phyloP scores from a whole-genome alignment of 352 stramenopile species.

The Elongisporangium undulatum region DNA sequence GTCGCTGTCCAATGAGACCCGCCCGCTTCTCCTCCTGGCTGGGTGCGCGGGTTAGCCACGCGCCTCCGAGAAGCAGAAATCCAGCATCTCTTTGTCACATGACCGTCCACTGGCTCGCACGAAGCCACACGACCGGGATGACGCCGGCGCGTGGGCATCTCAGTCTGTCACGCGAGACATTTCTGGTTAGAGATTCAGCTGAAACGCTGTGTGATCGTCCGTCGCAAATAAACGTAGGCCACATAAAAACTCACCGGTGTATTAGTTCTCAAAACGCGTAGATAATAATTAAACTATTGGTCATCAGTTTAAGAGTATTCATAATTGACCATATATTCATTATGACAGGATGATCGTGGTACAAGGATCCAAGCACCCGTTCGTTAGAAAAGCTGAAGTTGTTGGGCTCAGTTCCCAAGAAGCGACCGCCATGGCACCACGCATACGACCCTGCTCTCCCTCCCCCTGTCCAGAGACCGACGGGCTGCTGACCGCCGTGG shows the following conservation, averaged over 20 bases:
- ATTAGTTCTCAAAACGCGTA: neutral
- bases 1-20: neutral
- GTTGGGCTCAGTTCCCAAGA: neutral
- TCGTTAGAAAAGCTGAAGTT: neutral
- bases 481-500: neutral
- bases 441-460: neutral
- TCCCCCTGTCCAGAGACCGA: neutral
- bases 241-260: neutral
- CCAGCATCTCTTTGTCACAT: neutral
- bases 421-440: neutral
- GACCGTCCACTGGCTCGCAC: neutral
- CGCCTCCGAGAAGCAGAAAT: neutral
- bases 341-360: neutral
- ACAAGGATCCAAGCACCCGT: neutral
- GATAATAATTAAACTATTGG: too few species aligned
- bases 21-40: neutral
- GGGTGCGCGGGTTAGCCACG: neutral
- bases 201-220: neutral
- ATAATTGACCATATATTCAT: neutral
- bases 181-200: neutral
- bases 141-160: neutral
- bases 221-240: neutral
- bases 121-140: neutral
- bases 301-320: neutral
- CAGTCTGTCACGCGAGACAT: neutral